These are phyloP conservation scores for Aurifilum marmelostoma DNA, from an alignment of 2,329 filamentous ascomycete genomes.

Conservation along the genomic window DNA sequence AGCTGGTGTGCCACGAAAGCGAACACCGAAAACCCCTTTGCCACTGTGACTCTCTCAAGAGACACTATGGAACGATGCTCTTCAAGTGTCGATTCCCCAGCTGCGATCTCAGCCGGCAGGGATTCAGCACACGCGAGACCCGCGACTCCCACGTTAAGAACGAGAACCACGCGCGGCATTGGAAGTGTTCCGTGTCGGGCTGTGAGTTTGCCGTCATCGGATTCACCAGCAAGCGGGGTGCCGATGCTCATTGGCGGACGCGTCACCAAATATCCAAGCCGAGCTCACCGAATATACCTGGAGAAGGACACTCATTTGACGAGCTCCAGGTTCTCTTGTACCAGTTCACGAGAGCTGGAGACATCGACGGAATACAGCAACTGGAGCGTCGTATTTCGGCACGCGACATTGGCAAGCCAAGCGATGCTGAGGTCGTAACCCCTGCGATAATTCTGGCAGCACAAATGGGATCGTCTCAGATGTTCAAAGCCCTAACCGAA, in stretches of 20 bases:
- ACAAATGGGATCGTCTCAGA: slow-evolving; percentile 12
- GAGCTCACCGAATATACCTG: not conserved
- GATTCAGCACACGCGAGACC: slow-evolving; percentile 5
- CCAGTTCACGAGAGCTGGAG: slow-evolving; percentile 4
- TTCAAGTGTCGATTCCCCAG: no score
- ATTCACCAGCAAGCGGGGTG: slow-evolving; percentile 13
- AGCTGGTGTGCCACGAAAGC: slow-evolving; percentile 3
- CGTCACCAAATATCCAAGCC: slow-evolving; percentile 3
- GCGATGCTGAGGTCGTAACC: not conserved
- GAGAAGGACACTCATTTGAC: not conserved
- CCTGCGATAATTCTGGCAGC: slow-evolving; percentile 9
- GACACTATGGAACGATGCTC: no score
- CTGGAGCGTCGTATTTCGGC: not conserved
- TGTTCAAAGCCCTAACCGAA: slow-evolving; percentile 9
- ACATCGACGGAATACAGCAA: slow-evolving; percentile 11
- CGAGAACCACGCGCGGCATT: slow-evolving; percentile 11
- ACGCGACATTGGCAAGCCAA: no score
- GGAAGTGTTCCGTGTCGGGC: slow-evolving; percentile 11
- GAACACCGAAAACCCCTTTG: slow-evolving; percentile 6
- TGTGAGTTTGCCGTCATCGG: slow-evolving; percentile 15
- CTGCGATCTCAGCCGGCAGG: not conserved
- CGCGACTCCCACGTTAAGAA: slow-evolving; percentile 6
- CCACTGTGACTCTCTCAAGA: slow-evolving; percentile 11
- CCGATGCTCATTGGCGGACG: slow-evolving; percentile 8
- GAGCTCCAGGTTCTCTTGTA: slow-evolving; percentile 15